Evolutionary conservation across 176 grass and related monocot genomes (phyloP), one percentile per base, ranked within the genome.

Genomic region (Paspalum notatum): DNA sequence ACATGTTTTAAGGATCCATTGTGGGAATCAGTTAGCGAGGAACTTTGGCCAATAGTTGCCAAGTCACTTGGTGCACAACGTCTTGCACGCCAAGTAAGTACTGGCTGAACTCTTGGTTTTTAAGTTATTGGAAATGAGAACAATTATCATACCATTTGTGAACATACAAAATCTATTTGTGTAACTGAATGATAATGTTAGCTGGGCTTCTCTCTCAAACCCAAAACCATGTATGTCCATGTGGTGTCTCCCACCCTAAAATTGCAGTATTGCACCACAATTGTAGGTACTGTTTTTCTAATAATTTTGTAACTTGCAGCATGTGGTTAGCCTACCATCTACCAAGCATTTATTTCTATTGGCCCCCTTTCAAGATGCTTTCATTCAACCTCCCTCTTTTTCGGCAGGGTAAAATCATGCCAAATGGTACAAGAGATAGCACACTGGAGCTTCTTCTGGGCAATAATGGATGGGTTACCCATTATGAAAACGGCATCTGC

Each of bases 361-460:
- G 18, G 54, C 5, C 49, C 57, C n/a, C 27, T 82, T 48, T 63
- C 80, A 76, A 81, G 43, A 61, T 74, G 55, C 62, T 80, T 80
- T 84, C 54, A 52, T 52, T 57, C 15, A 5, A 37, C 73, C 25
- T 80, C 20, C 17, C 50, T 52, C 22, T 64, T 54, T 26, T 81
- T 82, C 78, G 27, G 51, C 81, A 98, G 92, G 92, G 95, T 55
- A 89, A 80, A 87, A 90, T 98, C 63, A 89, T 89, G 74, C 86
- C 90, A 74, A 93, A 85, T 83, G 92, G 92, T 43, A 98, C 90
- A 78, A 95, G 95, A 93, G 95, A 98, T 78, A 98, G 92, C 59
- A 90, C 90, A 10, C 57, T 98, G 50, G 92, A 98, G 68, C 84
- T 98, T 84, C 92, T 98, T 54, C 37, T 95, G 21, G 92, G 92